phyloP scores from a whole-genome alignment of 352 stramenopile genomes.

The Blastocystis hominis region DNA sequence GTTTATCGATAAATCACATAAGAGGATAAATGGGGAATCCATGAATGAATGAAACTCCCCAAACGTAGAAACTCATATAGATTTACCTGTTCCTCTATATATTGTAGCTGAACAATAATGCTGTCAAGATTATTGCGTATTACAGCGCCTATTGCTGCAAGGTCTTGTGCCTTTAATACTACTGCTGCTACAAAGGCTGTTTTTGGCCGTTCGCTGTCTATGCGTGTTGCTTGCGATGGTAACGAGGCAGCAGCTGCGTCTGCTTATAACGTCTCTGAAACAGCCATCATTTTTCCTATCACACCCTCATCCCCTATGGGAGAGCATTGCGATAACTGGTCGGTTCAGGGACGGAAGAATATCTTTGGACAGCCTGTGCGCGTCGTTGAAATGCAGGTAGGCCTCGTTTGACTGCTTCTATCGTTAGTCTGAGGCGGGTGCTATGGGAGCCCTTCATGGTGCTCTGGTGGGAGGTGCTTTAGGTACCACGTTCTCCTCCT shows the following conservation, averaged over 20 bases:
- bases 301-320: conserved; percentile 66
- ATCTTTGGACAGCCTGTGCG: conserved; percentile 66
- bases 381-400: conserved; percentile 66
- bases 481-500: conserved; percentile 67
- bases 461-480: conserved; percentile 66
- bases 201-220: conserved; percentile 33
- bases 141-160: conserved; percentile 15
- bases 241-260: conserved; percentile 46
- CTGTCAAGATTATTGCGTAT: conserved; percentile 32
- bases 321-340: conserved; percentile 66
- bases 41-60: conserved; percentile 20
- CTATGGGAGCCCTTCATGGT: conserved; percentile 66
- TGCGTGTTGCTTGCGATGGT: conserved; percentile 56
- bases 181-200: conserved; percentile 20
- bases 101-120: background rate
- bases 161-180: conserved; percentile 40
- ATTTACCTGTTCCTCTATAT: background rate
- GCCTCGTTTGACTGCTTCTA: background rate
- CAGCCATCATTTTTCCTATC: conserved; percentile 65
- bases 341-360: conserved; percentile 64
- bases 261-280: conserved; percentile 46
- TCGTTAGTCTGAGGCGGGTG: conserved; percentile 61
- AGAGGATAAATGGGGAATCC: background rate
- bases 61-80: background rate
- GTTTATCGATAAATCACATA: no score